phyloP scores from a whole-genome alignment of 2,329 filamentous ascomycete genomes.

The Claviceps digitariae region DNA sequence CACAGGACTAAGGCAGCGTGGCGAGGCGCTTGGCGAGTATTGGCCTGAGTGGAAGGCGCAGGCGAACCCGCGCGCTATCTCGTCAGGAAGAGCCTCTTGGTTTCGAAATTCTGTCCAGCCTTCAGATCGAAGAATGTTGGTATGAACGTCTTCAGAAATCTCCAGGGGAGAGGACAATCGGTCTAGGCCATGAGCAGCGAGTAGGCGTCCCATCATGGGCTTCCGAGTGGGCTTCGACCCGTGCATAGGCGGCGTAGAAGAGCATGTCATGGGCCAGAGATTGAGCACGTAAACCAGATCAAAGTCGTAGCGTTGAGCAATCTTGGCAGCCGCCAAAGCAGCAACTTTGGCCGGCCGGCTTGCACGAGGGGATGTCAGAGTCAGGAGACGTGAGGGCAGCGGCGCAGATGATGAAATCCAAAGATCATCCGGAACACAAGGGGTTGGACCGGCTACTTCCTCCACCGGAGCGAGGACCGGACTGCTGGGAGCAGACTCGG shows the following conservation, averaged over 20 bases:
- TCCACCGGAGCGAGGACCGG: slow-evolving; percentile 4
- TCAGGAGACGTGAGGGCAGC: slow-evolving; percentile 22
- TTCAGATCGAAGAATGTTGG: slow-evolving; percentile 32
- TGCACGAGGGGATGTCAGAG: slow-evolving; percentile 30
- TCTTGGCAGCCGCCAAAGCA: slow-evolving; percentile 40
- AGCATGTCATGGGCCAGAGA: slow-evolving; percentile 33
- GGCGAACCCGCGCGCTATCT: slow-evolving; percentile 38
- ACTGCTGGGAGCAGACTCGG: slow-evolving; percentile 25
- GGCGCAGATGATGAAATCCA: slow-evolving; percentile 12
- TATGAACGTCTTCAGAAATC: slow-evolving; percentile 35
- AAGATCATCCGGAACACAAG: slow-evolving; percentile 10
- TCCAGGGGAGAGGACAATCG: slow-evolving; percentile 37
- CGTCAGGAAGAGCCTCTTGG: slow-evolving; percentile 25
- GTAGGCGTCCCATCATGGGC: slow-evolving; percentile 33
- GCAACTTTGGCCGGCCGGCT: slow-evolving; percentile 32
- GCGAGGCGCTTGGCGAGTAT: slow-evolving; percentile 15
- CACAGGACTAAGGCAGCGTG: slow-evolving; percentile 13
- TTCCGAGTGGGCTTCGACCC: slow-evolving; percentile 6
- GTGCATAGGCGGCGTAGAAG: neutral
- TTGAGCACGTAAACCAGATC: slow-evolving; percentile 46
- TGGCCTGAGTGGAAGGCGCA: slow-evolving; percentile 37
- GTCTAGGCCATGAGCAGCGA: slow-evolving; percentile 41
- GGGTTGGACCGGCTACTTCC: neutral
- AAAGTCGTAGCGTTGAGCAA: slow-evolving; percentile 42
- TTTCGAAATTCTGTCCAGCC: slow-evolving; percentile 41